Evolutionary conservation across 2,329 filamentous ascomycete species (phyloP), one percentile per base, ranked within the genome.

Genomic region (Exophiala alcalophila): DNA sequence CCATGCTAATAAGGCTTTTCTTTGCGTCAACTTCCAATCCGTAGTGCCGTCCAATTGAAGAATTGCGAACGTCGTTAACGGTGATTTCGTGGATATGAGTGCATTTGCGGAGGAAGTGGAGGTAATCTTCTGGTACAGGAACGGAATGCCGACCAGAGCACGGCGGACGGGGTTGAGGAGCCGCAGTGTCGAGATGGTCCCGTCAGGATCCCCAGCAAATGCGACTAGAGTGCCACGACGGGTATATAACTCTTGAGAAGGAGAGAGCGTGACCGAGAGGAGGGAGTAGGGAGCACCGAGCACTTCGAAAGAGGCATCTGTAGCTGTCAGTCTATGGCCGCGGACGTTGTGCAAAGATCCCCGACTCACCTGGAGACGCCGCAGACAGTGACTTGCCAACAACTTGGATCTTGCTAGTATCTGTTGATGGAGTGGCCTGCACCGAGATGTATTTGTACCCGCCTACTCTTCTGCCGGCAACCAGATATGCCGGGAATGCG

Each of bases 221-320:
- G 36, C 44, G 40, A 97, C 86, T 36, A 98, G 73, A 1, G 91
- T 95, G 40, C 94, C 94, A 58, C 89, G 81, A 56, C 91, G 80
- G 15, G 92, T 96, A 67, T 92, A 96, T 35, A 98, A 80, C 58
- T 86, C 84, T 65, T 97, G 91, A 21, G 91, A 97, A 28, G 92
- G 86, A 24, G 92, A 94, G 38, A 98, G 78, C 5, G 84, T 87
- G 53, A 95, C 90, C 15, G 91, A 96, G 56, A 98, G 82, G 52
- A 98, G 80, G 41, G 92, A 97, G 66, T 92, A 92, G 1, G 91
- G 89, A 16, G 86, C 80, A 50, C 92, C 92, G 53, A 98, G 73
- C 33, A 97, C 88, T 66, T 97, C 88, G 65, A 98, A 98, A 44
- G 83, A 82, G 40, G 92, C 92, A 77, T 97, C 92, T 96, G 56